Base-by-base conservation (phyloP, 805 yeast genomes). In the Starmerella etchellsii region DNA sequence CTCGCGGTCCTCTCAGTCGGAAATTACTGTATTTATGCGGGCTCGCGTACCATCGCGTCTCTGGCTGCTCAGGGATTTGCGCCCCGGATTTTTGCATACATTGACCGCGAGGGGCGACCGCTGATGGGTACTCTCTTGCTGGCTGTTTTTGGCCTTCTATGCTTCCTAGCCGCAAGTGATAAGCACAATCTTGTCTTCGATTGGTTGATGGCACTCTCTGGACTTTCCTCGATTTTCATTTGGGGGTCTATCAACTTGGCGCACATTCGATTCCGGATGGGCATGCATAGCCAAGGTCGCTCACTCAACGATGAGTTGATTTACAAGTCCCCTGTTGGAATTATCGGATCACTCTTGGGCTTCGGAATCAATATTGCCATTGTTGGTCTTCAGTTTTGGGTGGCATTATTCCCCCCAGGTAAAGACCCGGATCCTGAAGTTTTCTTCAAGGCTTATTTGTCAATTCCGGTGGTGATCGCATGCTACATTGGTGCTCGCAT, bases 101-200 rank as follows among this genome's bases (percentile, higher is more conserved):
- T 82, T 45, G 94, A 83, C 59, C 69, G 78, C 48, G 66, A 64
- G 39, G 94, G 94, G 42, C 71, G 84, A 56, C 87, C 87, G 25
- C 54, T 78, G 41, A 70, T 64, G 31, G 76, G 78, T 40, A 69
- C 76, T 45, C 49, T 62, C 23, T 54, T 72, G 36, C 67, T 76
- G 26, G 63, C 71, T 37, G 42, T 61, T 8, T 63, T 78, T 55
- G 85, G 83, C 53, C 46, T 68, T 31, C 66, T 72, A 25, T 71
- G 73, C 36, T 73, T 76, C 39, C 72, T 77, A 54, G 62, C 76
- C 31, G 77, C 74, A 11, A 68, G 74, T 33, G 56, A 57, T 20
- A 63, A 69, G 39, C 68, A 73, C 55, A 70, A 62, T 39, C 70
- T 63, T 8, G 78, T 74, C 3, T 77, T 77, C 61, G 58, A 70